These are phyloP conservation scores for Sporisorium exsertum DNA, from an alignment of 1,284 basidiomycete genomes.

Conservation along the genomic window DNA sequence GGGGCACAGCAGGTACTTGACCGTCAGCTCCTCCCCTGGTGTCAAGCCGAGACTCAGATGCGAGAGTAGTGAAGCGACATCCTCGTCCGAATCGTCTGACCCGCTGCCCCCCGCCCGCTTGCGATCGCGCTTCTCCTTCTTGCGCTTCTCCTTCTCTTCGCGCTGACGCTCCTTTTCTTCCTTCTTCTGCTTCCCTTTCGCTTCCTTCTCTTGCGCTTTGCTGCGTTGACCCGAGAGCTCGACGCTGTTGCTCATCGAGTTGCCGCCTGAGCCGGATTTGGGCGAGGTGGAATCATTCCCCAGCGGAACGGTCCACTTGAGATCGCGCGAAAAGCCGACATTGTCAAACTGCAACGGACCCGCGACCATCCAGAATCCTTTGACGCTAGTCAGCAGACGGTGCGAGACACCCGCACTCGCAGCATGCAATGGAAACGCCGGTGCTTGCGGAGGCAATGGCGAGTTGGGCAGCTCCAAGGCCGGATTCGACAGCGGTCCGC, in stretches of 20 bases:
- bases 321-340: slow-evolving; percentile 63
- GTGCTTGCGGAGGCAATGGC: slow-evolving; percentile 43
- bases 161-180: slow-evolving; percentile 38
- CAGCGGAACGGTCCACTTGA: slow-evolving; percentile 54
- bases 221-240: slow-evolving; percentile 12
- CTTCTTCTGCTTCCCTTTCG: slow-evolving; percentile 26
- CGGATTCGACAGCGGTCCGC: slow-evolving; percentile 57
- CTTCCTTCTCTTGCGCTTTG: slow-evolving; percentile 42
- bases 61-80: slow-evolving; percentile 34
- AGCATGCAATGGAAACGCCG: slow-evolving; percentile 38
- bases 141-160: slow-evolving; percentile 29
- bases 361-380: slow-evolving; percentile 61
- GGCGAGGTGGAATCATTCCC: slow-evolving; percentile 14
- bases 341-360: slow-evolving; percentile 66
- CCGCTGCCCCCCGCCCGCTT: slow-evolving; percentile 37
- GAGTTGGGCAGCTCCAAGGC: slow-evolving; percentile 50
- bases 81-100: slow-evolving; percentile 38
- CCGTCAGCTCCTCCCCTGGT: slow-evolving; percentile 54
- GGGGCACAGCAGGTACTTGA: slow-evolving; percentile 67
- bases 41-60: slow-evolving; percentile 47
- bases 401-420: slow-evolving; percentile 19
- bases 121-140: slow-evolving; percentile 36
- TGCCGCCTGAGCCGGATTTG: background rate
- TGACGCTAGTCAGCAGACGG: slow-evolving; percentile 41
- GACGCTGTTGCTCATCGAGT: slow-evolving; percentile 15